Base-by-base conservation (phyloP, 306 rosid genomes). In the Vicia sativa region DNA sequence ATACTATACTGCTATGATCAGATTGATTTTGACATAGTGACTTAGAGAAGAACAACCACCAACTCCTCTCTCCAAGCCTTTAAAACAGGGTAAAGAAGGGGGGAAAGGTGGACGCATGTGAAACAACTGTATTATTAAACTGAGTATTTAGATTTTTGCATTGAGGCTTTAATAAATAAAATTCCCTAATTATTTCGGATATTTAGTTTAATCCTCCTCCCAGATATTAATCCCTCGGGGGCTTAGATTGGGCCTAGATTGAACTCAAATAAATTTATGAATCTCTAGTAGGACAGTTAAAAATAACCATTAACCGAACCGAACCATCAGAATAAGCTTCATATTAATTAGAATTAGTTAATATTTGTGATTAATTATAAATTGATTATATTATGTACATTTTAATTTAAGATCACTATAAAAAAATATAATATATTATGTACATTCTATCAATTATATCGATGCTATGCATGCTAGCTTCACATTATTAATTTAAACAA, bases 1-100 rank as follows among this genome's bases (percentile, higher is more conserved):
- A 69, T 53, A 37, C 80, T 76, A 69, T 53, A 37, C 80, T n/a
- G 44, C 62, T 67, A 43, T 62, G 73, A 56, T 46, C 57, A 37
- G 69, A 68, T 26, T 57, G 74, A 75, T 37, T 73, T 56, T 35
- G 65, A 44, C 62, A 62, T 60, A 70, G 72, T 59, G 64, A 72
- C 28, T 53, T 29, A 60, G 55, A 71, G 68, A 38, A n/a, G 74
- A 38, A 67, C 28, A 70, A 67, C 19, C 21, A 50, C 58, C 21
- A 5, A 14, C 6, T 72, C 57, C 29, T 80, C 45, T 16, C 23
- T 9, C 79, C 26, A 5, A 21, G 49, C 75, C 75, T 61, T 21
- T 35, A 7, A 63, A 25, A 45, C n/a, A 37, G 39, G 39, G 50
- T 21, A 14, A 13, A 18, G 49, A 16, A 25, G 10, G 31, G 10